Base-by-base conservation (phyloP, 192 early-diverging fungal species). In the Blastocladiella britannica region DNA sequence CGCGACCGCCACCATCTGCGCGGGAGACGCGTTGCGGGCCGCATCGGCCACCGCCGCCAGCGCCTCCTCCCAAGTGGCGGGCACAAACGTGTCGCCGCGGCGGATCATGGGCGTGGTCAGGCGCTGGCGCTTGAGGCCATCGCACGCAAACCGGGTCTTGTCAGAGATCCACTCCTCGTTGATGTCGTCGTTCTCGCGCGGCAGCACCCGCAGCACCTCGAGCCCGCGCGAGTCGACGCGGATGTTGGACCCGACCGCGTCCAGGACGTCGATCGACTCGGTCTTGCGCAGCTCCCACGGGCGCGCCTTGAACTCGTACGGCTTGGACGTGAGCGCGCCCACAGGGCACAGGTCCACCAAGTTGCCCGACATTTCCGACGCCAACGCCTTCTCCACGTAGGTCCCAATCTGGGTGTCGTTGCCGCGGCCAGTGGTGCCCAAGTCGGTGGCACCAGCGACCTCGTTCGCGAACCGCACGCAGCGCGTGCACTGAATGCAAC, bases 121-220 rank as follows among this genome's bases (percentile, higher is more conserved):
- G 57, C 94, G 77, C 74, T 97, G 94, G 24, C 86, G 80, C 79
- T 91, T 95, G 26, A 97, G 76, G 53, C 94, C 94, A 67, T 97
- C 94, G 62, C 78, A 89, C 51, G 84, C 81, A 64, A 89, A 94
- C 28, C 94, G 82, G 52, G 89, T 91, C 78, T 93, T 94, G 78
- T 97, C 94, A 8, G 89, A 89, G 59, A 97, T 89, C 94, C 94
- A 97, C 75, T 97, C 94, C 70, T 93, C 87, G 70, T 97, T 97
- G 66, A 97, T 73, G n/a, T 85, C 89, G 60, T 97, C 94, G 72
- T 97, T 97, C 59, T 90, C 73, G 30, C 89, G 86, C 28, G 94
- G 94, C 9, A 95, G 67, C 28, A 97, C 79, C 58, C 94, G 85
- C 86, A 97, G 88, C 20, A 97, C 88, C 69, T 97, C 91, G 26